A percentile compares a stretch with the other conserved stretches of the same genome.
Conservation (phyloP, 345 rosid genomes). For the Kandelia obovata region DNA sequence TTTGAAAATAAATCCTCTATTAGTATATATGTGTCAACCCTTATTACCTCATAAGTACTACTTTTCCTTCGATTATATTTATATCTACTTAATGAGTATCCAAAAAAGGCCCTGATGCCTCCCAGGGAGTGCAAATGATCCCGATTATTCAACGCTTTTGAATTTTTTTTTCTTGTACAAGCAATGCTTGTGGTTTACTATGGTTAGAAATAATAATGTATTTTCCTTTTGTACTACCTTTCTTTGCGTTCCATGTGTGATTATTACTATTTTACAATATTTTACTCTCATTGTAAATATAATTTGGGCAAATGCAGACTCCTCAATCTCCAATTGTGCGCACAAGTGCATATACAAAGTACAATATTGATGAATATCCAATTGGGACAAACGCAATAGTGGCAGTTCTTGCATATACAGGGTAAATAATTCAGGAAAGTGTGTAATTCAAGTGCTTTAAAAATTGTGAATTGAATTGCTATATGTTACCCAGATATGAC, state of each 20-base stretch:
- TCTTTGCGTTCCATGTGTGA: not conserved
- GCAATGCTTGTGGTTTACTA: not conserved
- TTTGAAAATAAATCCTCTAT: too few species aligned
- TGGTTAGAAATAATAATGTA: not conserved
- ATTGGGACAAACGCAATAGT: conserved; percentile 97
- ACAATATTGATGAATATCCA: conserved; percentile 75
- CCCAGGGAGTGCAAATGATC: not conserved
- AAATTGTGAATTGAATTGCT: conserved; percentile 1
- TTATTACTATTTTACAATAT: conserved; percentile 6
- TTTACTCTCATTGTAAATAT: conserved; percentile 8
- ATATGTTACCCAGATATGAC: conserved; percentile 58
- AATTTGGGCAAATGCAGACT: conserved; percentile 58
- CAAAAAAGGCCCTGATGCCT: not conserved
- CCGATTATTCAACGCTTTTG: not conserved
- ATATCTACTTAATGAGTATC: not conserved
- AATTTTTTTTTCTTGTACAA: not conserved
- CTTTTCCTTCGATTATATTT: not conserved
- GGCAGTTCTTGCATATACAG: conserved; percentile 94
- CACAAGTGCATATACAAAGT: conserved; percentile 65
- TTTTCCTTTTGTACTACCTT: not conserved
- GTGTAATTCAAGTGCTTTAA: not conserved
- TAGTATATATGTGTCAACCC: too few species aligned
- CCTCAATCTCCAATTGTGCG: conserved; percentile 95
- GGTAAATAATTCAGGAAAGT: conserved; percentile 39
- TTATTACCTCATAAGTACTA: too few species aligned